Conservation (phyloP, 2,329 filamentous ascomycete species). For the Sporothrix humicola region DNA sequence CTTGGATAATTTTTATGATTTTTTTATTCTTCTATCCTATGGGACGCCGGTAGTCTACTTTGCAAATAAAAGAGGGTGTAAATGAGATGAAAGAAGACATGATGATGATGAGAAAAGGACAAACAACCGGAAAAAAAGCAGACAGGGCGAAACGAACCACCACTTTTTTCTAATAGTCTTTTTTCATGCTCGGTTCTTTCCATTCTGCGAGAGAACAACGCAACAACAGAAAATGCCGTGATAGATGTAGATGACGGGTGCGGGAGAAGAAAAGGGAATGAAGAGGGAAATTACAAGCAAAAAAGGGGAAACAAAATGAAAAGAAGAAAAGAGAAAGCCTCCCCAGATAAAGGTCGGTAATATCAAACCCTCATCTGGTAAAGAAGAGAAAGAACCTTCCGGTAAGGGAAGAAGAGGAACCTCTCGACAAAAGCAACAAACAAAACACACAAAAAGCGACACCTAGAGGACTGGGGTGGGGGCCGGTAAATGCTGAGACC, state of each 20-base stretch:
- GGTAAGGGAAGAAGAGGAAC: conserved; percentile 21
- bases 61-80: conserved; percentile 3
- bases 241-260: neutral
- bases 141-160: neutral
- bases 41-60: conserved; percentile 29
- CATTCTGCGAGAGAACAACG: neutral
- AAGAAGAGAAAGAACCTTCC: neutral
- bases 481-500: neutral
- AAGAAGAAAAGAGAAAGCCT: conserved; percentile 9
- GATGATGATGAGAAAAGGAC: neutral
- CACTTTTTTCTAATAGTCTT: conserved; percentile 13
- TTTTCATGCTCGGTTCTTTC: neutral
- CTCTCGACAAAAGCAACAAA: conserved; percentile 5
- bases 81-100: conserved; percentile 2
- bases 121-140: neutral
- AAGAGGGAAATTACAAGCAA: neutral
- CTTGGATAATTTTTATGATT: conserved; percentile 14
- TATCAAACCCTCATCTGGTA: neutral
- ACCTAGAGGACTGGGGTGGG: neutral
- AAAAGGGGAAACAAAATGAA: neutral
- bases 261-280: too few species aligned
- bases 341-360: neutral
- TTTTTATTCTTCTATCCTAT: conserved; percentile 31
- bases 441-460: neutral
- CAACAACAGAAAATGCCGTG: conserved; percentile 12